Evolutionary conservation across 140 eudicot genomes (phyloP), one percentile per base, ranked within the genome.

Genomic region (Erigeron philadelphicus): DNA sequence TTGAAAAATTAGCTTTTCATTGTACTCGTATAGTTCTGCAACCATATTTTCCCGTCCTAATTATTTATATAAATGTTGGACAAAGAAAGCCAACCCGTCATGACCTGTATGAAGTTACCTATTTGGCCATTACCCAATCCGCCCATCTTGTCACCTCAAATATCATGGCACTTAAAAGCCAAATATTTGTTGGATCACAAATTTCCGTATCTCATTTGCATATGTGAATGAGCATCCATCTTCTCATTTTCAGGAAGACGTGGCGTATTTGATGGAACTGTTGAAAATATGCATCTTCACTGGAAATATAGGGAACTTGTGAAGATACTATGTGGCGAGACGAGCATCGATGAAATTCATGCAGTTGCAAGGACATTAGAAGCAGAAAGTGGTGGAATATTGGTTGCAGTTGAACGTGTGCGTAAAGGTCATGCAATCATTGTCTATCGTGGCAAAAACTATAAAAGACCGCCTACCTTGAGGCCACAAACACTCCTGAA

Each of bases 241-340:
- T 62, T 72, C 18, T 13, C 61, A 17, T 78, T 71, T 62, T 59
- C 86, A 92, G 98, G 98, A 63, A 84, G 95, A 65, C 86, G 98
- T 47, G 95, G 96, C 35, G 96, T 93, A 57, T 93, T 93, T 82
- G 95, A 87, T 80, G 98, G 97, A 53, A 89, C 95, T 7, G 80
- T 93, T 81, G 96, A 93, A 76, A 89, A 89, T 83, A 93, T 93
- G 96, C 98, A 93, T 83, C 85, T 89, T 57, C 96, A 89, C 70
- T 93, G 98, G 98, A 93, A 93, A 81, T 89, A 93, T 71, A 80
- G 98, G 78, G 98, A 93, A 75, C 83, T 93, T 63, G 96, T 93
- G 68, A 93, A 89, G 84, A 83, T 93, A 73, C 56, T 90, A 55
- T 76, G 75, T 23, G 90, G 90, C 16, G 82, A 81, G 65, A 81